Base-by-base conservation (phyloP, 148 eudicot species). In the Fagopyrum tataricum region DNA sequence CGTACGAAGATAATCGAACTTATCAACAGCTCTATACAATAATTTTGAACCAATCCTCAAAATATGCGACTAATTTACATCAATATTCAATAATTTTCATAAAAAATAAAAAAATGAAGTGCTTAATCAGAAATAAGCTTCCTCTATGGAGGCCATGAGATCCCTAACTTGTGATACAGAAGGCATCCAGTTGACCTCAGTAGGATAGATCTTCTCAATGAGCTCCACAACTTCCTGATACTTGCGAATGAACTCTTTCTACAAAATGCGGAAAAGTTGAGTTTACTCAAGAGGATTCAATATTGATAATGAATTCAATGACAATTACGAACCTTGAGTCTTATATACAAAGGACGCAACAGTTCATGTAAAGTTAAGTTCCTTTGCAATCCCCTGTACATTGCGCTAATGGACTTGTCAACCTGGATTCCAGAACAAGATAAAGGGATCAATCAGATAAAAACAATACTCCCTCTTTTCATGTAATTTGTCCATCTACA, bases 231-330 rank as follows among this genome's bases (percentile, higher is more conserved):
- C 85, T 73, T 84, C 81, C 4, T 82, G 85, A 42, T 88, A 88
- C 75, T 88, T 84, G 85, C 80, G 80, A 55, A 86, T 81, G 72
- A 86, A 88, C 74, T 88, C 92, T 72, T 87, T 86, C 92, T 88
- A 88, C 67, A 64, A 74, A 76, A 10, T 26, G 31, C 70, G 23
- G 7, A n/a, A 72, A 69, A 15, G 58, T 52, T 52, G 21, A 55
- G 24, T 55, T 23, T 21, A 52, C 56, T 52, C 7, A 14, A 52
- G 20, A n/a, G 21, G 53, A 46, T 46, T 46, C 49, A 46, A 46
- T 46, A 9, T 46, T 11, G 15, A 46, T 46, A 46, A 46, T 4
- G 9, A 46, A 2, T 46, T 46, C 15, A 46, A 46, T 46, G 11
- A 14, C 14, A 8, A 46, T 46, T 46, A 13, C 67, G 14, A 78